phyloP scores from a whole-genome alignment of 2,329 filamentous ascomycete genomes.

The Pezicula rhizophila region DNA sequence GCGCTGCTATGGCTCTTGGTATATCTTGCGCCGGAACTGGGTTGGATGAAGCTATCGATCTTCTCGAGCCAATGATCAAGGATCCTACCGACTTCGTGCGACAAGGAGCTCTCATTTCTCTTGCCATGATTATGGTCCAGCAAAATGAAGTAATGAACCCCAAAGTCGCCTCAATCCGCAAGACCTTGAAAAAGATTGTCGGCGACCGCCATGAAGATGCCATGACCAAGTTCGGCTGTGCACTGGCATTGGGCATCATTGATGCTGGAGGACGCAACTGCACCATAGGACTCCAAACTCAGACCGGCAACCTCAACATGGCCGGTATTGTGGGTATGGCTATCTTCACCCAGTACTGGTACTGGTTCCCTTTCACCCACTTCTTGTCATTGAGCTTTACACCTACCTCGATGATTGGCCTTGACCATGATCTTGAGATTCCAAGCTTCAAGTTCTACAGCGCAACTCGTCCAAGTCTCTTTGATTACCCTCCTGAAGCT shows the following conservation, averaged over 20 bases:
- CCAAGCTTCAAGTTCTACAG: constrained; percentile 94
- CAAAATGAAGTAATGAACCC: constrained; percentile 99
- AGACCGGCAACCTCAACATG: constrained; percentile 98
- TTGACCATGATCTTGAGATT: constrained; percentile 90
- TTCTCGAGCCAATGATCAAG: constrained; percentile 98
- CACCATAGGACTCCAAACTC: constrained; percentile 94
- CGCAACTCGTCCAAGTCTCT: constrained; percentile 87
- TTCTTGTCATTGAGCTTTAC: constrained; percentile 94
- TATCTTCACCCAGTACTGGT: constrained; percentile 99
- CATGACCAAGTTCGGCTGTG: constrained; percentile 98
- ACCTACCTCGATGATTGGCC: constrained; percentile 91
- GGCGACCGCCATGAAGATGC: constrained; percentile 95
- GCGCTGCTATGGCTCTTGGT: constrained; percentile 95
- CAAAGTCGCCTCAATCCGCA: constrained; percentile 84
- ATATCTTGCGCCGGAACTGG: constrained; percentile 97
- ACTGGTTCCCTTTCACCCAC: constrained; percentile 99
- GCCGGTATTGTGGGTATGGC: constrained; percentile 95
- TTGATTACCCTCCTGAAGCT: constrained; percentile 96
- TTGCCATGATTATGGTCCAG: constrained; percentile 99
- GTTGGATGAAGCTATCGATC: constrained; percentile 89
- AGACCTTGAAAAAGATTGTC: constrained; percentile 90
- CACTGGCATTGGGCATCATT: constrained; percentile 91
- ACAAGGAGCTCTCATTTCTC: constrained; percentile 87
- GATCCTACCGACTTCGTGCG: constrained; percentile 97
- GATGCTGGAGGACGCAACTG: constrained; percentile 97